Evolutionary conservation across 2,329 filamentous ascomycete genomes (phyloP), one percentile per base, ranked within the genome.

Genomic region (Colletotrichum sp.): DNA sequence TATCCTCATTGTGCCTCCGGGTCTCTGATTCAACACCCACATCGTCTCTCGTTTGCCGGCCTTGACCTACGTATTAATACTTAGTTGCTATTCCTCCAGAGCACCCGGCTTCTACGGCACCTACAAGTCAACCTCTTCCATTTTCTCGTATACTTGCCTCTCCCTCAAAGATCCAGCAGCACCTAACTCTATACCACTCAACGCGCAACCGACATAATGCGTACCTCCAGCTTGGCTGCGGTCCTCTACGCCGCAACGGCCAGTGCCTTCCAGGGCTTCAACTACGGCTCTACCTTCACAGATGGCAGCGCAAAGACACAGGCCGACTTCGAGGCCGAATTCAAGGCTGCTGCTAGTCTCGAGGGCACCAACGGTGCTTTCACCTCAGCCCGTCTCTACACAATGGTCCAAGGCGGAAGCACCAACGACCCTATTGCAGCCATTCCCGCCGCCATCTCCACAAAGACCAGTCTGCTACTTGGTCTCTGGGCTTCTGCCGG

Each of bases 401-500:
- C 94, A 79, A 95, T 92, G 90, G 88, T 94, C 65, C 94, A 95
- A 89, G 90, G 85, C 30, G 92, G 91, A 78, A 93, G 93, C 8
- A 84, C 90, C 78, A 93, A 90, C 85, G 89, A 89, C 34, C 89
- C 92, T 80, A 95, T 94, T 81, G 88, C 90, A 55, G 95, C 94
- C 78, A 95, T 98, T 77, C 94, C 93, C 57, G 96, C 96, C 59
- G 96, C 95, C 80, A 95, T 98, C 84, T 90, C 90, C 79, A 95
- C 95, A 81, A 90, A 95, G 80, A 98, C 95, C 3, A 89, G 90
- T 59, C 90, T 98, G 30, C 90, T 98, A 13, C 91, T 98, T 15
- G 95, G 95, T 79, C 87, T 98, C 67, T 98, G 96, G 96, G 92
- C 92, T 12, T 96, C 95, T 0, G 94, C 89, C 55, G 93, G 93